Percentiles rank a stretch among this genome's conserved stretches.
Conservation (phyloP, 2,329 filamentous ascomycete species). For the Didymella segeticola region DNA sequence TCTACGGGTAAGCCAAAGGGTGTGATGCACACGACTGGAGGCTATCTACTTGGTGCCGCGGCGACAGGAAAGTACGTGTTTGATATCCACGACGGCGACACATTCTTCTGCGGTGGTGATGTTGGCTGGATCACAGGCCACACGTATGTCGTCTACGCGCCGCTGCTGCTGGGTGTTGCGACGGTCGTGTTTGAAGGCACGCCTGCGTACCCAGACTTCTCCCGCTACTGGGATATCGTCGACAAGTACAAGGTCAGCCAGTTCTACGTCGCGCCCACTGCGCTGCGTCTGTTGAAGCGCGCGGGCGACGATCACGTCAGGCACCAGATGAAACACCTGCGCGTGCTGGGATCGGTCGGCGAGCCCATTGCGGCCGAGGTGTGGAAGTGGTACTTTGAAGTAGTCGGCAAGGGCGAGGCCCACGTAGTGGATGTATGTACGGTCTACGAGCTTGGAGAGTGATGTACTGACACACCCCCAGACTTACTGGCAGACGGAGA, state of each 20-base stretch:
- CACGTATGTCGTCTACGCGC: constrained; percentile 97
- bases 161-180: constrained; percentile 87
- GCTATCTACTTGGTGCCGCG: constrained; percentile 92
- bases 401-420: constrained; percentile 89
- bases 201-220: constrained; percentile 96
- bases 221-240: constrained; percentile 98
- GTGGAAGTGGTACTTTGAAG: constrained; percentile 99
- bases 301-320: constrained; percentile 93
- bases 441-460: not conserved
- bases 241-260: constrained; percentile 94
- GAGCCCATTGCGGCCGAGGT: constrained; percentile 98
- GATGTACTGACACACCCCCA: constrained; percentile 51
- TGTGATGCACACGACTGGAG: constrained; percentile 95
- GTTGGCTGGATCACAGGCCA: constrained; percentile 99
- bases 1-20: constrained; percentile 99
- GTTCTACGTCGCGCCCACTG: constrained; percentile 97
- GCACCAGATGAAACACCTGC: constrained; percentile 84
- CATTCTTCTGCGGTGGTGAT: constrained; percentile 97
- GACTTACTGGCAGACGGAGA: constrained; percentile 99
- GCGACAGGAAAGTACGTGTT: constrained; percentile 98
- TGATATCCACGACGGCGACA: constrained; percentile 92
- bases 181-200: constrained; percentile 99
- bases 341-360: constrained; percentile 91
- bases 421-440: constrained; percentile 89
- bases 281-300: constrained; percentile 90